These are phyloP conservation scores for Peniophora sp. DNA, from an alignment of 1,284 basidiomycete species.

Conservation along the genomic window DNA sequence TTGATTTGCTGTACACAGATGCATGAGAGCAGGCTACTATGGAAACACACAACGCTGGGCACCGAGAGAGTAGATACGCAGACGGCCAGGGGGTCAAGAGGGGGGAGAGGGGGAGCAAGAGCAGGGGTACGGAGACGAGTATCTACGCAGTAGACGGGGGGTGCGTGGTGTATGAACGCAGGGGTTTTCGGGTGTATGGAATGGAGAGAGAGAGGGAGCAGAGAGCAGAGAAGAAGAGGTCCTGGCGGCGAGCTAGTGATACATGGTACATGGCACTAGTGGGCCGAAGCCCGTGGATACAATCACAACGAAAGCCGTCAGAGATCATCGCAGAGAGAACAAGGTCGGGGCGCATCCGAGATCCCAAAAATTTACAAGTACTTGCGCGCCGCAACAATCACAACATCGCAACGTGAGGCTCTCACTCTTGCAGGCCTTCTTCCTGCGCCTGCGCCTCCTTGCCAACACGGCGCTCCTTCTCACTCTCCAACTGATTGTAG, in stretches of 20 bases:
- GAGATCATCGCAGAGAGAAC: slow-evolving; percentile 5
- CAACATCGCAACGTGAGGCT: not conserved
- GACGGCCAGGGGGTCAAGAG: slow-evolving; percentile 5
- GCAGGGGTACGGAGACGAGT: slow-evolving; percentile 7
- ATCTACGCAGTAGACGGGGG: slow-evolving; percentile 8
- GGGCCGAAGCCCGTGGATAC: slow-evolving; percentile 13
- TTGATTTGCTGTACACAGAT: slow-evolving; percentile 19
- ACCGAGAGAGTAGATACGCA: slow-evolving; percentile 12
- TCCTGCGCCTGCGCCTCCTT: slow-evolving; percentile 62
- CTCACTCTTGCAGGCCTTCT: slow-evolving; percentile 27
- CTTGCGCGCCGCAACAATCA: not conserved
- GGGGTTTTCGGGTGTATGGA: slow-evolving; percentile 7
- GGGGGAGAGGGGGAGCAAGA: slow-evolving; percentile 10
- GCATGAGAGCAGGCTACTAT: slow-evolving; percentile 24
- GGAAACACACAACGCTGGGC: slow-evolving; percentile 9
- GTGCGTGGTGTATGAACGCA: slow-evolving; percentile 1
- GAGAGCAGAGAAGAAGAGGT: not conserved
- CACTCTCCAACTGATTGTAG: slow-evolving; percentile 94
- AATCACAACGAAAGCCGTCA: slow-evolving; percentile 8
- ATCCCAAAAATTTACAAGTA: not conserved
- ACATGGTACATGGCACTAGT: slow-evolving; percentile 13
- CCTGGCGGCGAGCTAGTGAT: slow-evolving; percentile 8
- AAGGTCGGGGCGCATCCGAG: slow-evolving; percentile 8
- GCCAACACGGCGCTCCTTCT: slow-evolving; percentile 87
- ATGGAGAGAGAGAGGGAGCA: slow-evolving; percentile 2